Base-by-base conservation (phyloP, 306 rosid species). In the Trichosanthes cucumerina region DNA sequence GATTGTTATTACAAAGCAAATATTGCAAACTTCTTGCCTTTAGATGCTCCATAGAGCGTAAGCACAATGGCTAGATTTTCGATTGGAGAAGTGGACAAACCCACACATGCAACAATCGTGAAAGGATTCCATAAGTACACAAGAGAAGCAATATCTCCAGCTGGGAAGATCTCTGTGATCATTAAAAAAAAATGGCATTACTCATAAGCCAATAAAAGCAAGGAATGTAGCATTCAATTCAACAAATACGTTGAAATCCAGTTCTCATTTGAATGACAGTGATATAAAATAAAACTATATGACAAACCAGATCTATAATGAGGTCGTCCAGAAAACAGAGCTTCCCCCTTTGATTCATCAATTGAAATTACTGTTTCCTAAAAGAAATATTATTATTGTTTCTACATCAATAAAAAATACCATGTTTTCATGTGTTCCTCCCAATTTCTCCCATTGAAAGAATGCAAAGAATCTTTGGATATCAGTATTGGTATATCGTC, bases 61-160 rank as follows among this genome's bases (percentile, higher is more conserved):
- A 84, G 78, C 52, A 86, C 77, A 57, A 88, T 65, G 13, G 85
- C 87, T 50, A 86, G 69, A 46, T 88, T 88, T 66, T 88, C 91
- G 65, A 88, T 73, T 62, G 87, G 89, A 74, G 91, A 88, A 2
- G 89, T 88, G 50, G 91, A 88, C 83, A 86, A 80, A 76, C 91
- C 91, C 79, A 88, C 89, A 83, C 91, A 85, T 64, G 91, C 83
- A 68, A 82, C 80, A 23, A 88, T 84, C 49, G 91, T 86, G 79
- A 86, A 86, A 80, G 91, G 89, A 79, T 88, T 88, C 91, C 91
- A 88, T 11, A 84, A 76, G 81, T 88, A 88, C 64, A 86, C 80
- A 76, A 88, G 86, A 78, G 89, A 85, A 82, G 88, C 91, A 86
- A 84, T 82, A 75, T 86, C 89, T 38, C 87, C 86, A 58, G 91